A percentile compares a stretch with the other conserved stretches of the same genome.
These are phyloP conservation scores for Cornus kousa DNA, from an alignment of 148 eudicot genomes.

Conservation along the genomic window DNA sequence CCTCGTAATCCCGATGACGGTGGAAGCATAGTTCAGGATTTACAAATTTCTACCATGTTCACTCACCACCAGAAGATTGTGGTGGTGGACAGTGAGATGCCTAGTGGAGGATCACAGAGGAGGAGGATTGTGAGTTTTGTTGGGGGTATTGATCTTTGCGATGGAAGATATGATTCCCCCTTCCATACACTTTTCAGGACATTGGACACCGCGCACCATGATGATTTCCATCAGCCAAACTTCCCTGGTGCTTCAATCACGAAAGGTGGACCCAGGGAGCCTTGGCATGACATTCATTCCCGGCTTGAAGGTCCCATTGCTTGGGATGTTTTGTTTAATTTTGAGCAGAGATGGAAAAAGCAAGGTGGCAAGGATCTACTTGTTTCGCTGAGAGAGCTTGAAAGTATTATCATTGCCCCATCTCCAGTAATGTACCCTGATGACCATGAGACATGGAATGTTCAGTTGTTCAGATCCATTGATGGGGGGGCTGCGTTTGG, in stretches of 20 bases:
- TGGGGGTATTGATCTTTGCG: constrained; percentile 87
- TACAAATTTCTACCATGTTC: constrained; percentile 73
- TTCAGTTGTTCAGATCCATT: constrained; percentile 74
- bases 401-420: constrained; percentile 58
- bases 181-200: constrained; percentile 77
- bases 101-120: constrained; percentile 41
- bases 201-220: constrained; percentile 63
- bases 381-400: constrained; percentile 49
- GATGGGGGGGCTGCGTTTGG: constrained; percentile 90
- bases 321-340: constrained; percentile 81
- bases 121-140: constrained; percentile 80
- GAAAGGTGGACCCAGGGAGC: constrained; percentile 87
- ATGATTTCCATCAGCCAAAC: constrained; percentile 84
- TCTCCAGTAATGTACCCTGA: constrained; percentile 64
- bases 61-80: constrained; percentile 84
- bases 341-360: constrained; percentile 88
- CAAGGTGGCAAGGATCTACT: constrained; percentile 79
- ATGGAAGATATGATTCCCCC: constrained; percentile 70
- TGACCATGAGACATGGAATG: constrained; percentile 79
- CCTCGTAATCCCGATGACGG: constrained; percentile 82
- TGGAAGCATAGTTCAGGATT: constrained; percentile 61
- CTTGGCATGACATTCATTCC: constrained; percentile 86
- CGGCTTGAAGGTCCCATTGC: constrained; percentile 82
- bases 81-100: constrained; percentile 67
- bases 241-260: constrained; percentile 51